Conservation (phyloP, 1,284 basidiomycete genomes). For the Trametes hirsuta region DNA sequence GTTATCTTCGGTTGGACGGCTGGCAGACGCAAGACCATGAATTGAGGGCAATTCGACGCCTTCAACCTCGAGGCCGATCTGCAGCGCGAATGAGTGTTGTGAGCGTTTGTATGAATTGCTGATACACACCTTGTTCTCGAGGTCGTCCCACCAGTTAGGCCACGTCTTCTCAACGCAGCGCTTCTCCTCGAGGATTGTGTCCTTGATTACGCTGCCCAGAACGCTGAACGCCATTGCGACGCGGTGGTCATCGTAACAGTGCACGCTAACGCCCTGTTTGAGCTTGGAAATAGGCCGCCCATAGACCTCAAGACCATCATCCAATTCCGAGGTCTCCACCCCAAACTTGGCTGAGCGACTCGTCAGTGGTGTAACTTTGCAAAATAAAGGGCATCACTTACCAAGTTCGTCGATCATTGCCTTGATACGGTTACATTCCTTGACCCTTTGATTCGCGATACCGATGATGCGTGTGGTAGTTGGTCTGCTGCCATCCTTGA, state of each 20-base stretch:
- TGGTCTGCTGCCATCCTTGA: conserved; percentile 36
- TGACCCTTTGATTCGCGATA: conserved; percentile 98
- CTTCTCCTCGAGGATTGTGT: conserved; percentile 92
- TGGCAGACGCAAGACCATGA: conserved; percentile 47
- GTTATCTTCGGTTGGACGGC: conserved; percentile 42
- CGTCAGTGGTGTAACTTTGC: conserved; percentile 5
- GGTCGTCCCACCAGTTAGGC: conserved; percentile 99
- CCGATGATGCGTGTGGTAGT: conserved; percentile 85
- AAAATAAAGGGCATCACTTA: conserved; percentile 38
- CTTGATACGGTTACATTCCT: conserved; percentile 96
- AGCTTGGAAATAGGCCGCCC: conserved; percentile 72
- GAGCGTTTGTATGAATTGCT: background rate
- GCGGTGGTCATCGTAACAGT: conserved; percentile 98
- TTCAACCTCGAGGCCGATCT: conserved; percentile 91
- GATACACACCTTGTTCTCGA: conserved; percentile 81
- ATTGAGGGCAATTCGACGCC: conserved; percentile 75
- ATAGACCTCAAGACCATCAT: conserved; percentile 91
- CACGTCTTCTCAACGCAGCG: conserved; percentile 99
- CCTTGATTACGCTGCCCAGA: conserved; percentile 74
- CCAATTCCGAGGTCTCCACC: conserved; percentile 89
- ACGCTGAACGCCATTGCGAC: conserved; percentile 99
- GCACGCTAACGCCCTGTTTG: conserved; percentile 73
- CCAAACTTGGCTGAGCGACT: conserved; percentile 84
- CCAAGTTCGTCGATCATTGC: conserved; percentile 97
- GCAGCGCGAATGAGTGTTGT: background rate